Percentiles rank a stretch among this genome's conserved stretches.
Evolutionary conservation across 225 moss, liverwort and hornwort species (phyloP).

Genomic region (Bryum argenteum): DNA sequence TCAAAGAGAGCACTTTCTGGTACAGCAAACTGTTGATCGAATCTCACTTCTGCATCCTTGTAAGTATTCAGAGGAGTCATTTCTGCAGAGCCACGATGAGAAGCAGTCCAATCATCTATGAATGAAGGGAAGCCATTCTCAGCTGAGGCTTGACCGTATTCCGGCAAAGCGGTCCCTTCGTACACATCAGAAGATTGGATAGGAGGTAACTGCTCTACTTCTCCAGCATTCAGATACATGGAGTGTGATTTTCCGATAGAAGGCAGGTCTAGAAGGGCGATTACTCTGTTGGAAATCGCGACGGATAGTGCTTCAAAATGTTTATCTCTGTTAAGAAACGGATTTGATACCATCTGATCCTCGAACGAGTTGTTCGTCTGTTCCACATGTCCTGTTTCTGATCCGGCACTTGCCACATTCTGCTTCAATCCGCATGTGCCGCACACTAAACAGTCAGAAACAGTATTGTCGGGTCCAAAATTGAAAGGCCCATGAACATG

Average conservation of each 20-base stretch:
- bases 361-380: neutral
- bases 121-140: conserved; percentile 9
- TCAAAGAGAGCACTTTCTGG: conserved; percentile 2
- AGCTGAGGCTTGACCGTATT: conserved; percentile 1
- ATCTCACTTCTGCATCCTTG: conserved; percentile 21
- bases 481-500: neutral
- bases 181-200: conserved; percentile 12
- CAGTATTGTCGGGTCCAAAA: conserved; percentile 9
- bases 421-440: conserved; percentile 22
- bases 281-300: conserved; percentile 26
- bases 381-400: neutral
- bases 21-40: conserved; percentile 24
- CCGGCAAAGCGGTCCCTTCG: conserved; percentile 2
- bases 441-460: neutral
- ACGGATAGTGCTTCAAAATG: conserved; percentile 25
- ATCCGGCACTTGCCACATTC: neutral
- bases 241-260: conserved; percentile 16
- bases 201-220: conserved; percentile 15
- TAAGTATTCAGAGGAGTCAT: conserved; percentile 12
- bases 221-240: neutral
- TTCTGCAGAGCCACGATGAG: conserved; percentile 5
- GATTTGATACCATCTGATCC: conserved; percentile 1
- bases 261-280: conserved; percentile 29
- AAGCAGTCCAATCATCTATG: conserved; percentile 31
- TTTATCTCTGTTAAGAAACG: conserved; percentile 12